phyloP scores from a whole-genome alignment of 345 rosid genomes.

The Clausena lansium region DNA sequence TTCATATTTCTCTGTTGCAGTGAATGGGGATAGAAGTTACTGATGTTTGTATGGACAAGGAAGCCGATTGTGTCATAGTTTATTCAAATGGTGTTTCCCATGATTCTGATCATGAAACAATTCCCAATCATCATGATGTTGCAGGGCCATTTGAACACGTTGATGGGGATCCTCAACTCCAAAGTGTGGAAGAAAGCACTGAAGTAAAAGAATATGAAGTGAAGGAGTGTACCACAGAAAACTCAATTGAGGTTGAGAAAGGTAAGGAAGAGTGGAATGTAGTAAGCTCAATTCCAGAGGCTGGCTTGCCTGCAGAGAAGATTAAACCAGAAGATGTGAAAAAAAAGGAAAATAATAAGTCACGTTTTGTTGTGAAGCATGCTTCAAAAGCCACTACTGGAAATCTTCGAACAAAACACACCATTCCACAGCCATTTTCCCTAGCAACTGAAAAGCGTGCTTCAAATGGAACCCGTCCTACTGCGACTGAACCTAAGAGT shows the following conservation, averaged over 20 bases:
- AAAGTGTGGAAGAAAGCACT: slow-evolving; percentile 45
- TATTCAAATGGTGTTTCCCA: slow-evolving; percentile 47
- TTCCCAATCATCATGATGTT: slow-evolving; percentile 37
- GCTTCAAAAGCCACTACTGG: slow-evolving; percentile 42
- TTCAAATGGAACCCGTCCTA: slow-evolving; percentile 54
- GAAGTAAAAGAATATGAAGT: slow-evolving; percentile 74
- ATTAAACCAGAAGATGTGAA: slow-evolving; percentile 27
- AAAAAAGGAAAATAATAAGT: slow-evolving; percentile 30
- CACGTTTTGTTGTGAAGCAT: slow-evolving; percentile 32
- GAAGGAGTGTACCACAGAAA: slow-evolving; percentile 75
- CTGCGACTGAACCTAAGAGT: slow-evolving; percentile 31
- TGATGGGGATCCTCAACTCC: slow-evolving; percentile 43
- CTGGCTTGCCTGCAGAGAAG: slow-evolving; percentile 25
- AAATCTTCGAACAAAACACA: slow-evolving; percentile 53
- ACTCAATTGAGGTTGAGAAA: slow-evolving; percentile 40
- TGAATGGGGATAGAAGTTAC: slow-evolving; percentile 52
- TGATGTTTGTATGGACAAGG: slow-evolving; percentile 84
- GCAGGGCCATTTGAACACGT: slow-evolving; percentile 44
- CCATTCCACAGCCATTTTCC: slow-evolving; percentile 87
- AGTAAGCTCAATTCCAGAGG: slow-evolving; percentile 24
- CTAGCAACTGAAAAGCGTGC: slow-evolving; percentile 91
- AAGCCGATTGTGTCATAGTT: slow-evolving; percentile 55
- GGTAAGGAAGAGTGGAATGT: slow-evolving; percentile 28
- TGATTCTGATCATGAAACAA: slow-evolving; percentile 39
- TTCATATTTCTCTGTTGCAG: slow-evolving; percentile 25